A percentile compares a stretch with the other conserved stretches of the same genome.
phyloP scores from a whole-genome alignment of 2,329 filamentous ascomycete genomes.

The Fusarium mexicanum region DNA sequence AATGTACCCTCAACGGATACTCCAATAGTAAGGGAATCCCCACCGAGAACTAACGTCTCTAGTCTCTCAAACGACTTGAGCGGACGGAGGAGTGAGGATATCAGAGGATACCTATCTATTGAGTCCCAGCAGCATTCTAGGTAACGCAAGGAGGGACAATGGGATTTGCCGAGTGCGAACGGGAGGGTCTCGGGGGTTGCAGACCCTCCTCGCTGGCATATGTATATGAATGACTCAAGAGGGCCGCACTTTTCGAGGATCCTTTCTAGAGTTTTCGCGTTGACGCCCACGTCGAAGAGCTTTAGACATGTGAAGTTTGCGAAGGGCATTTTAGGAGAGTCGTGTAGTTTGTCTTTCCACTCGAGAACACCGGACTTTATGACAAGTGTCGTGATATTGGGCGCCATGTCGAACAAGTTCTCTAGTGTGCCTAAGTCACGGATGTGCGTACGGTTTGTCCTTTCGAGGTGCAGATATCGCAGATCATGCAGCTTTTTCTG shows the following conservation, averaged over 20 bases:
- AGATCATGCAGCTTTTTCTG: neutral
- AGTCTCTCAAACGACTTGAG: neutral
- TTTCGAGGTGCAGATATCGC: neutral
- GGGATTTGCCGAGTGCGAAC: accelerated
- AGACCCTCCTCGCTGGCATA: accelerated
- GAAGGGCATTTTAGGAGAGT: neutral
- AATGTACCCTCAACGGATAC: accelerated
- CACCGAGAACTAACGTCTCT: neutral
- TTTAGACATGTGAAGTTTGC: neutral
- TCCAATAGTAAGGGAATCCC: neutral
- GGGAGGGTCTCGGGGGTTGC: accelerated
- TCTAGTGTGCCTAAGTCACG: neutral
- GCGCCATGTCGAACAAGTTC: neutral
- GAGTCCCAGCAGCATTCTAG: neutral
- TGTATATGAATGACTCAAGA: neutral
- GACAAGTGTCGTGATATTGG: neutral
- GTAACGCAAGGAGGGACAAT: neutral
- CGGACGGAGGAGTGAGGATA: neutral
- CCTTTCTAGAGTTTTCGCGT: accelerated
- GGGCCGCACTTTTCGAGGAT: neutral
- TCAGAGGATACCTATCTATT: accelerated
- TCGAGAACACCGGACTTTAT: accelerated
- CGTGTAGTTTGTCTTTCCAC: accelerated
- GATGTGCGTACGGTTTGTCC: accelerated
- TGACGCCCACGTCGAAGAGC: neutral